Evolutionary conservation across 1,284 basidiomycete species (phyloP).

Genomic region (Puccinia triticina): DNA sequence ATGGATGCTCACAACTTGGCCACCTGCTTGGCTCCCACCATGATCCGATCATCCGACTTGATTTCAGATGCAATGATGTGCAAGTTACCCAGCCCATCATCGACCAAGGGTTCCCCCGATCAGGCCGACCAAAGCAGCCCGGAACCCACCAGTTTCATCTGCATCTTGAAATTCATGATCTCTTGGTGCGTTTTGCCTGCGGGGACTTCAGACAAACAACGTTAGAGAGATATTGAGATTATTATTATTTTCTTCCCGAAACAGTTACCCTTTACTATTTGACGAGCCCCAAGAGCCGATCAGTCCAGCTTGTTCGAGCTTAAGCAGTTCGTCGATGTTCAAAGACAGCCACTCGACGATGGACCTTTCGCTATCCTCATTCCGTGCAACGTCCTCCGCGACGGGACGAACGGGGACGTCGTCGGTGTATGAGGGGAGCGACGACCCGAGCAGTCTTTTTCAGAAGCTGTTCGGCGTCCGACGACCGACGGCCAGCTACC

Average conservation of each 20-base stretch:
- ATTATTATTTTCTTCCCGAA: too few species aligned
- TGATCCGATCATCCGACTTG: constrained; percentile 45
- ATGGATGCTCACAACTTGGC: constrained; percentile 49
- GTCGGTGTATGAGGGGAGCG: not conserved
- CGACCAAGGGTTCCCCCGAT: not conserved
- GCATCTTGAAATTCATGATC: constrained; percentile 45
- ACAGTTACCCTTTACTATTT: not conserved
- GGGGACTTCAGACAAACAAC: too few species aligned
- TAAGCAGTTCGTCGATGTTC: not conserved
- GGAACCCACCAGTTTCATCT: constrained; percentile 28
- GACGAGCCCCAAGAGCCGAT: not conserved
- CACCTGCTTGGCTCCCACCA: constrained; percentile 42
- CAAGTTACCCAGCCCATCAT: constrained; percentile 30
- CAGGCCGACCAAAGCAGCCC: not conserved
- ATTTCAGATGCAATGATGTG: constrained; percentile 41
- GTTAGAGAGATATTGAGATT: too few species aligned
- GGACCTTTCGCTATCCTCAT: not conserved
- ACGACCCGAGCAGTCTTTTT: not conserved
- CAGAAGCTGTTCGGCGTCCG: not conserved
- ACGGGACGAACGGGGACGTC: not conserved
- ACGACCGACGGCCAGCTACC: not conserved
- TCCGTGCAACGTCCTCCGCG: not conserved
- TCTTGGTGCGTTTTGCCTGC: constrained; percentile 30
- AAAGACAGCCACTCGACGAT: not conserved
- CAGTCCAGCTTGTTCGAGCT: constrained; percentile 18